These are phyloP conservation scores for Globisporangium viniferum DNA, from an alignment of 352 stramenopile species.

Conservation along the genomic window DNA sequence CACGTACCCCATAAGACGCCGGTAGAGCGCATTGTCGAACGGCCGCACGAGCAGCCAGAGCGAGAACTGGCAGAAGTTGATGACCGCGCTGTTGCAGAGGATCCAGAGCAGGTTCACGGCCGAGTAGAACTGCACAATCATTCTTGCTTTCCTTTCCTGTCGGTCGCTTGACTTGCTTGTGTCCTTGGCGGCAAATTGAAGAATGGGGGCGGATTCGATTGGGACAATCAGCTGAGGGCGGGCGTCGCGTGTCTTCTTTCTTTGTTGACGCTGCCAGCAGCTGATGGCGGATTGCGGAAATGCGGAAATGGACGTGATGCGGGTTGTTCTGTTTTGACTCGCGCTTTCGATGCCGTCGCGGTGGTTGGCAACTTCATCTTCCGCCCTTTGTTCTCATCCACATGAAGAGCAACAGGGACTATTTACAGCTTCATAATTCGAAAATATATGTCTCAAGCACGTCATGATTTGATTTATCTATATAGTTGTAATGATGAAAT, in stretches of 20 bases:
- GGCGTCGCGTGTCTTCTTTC: neutral
- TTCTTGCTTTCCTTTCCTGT: constrained; percentile 13
- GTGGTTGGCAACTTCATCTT: constrained; percentile 10
- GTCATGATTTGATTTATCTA: neutral
- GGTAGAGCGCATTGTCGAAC: constrained; percentile 81
- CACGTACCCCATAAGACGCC: constrained; percentile 63
- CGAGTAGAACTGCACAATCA: constrained; percentile 69
- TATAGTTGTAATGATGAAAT: too few relatives aligned
- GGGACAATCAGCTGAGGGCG: neutral
- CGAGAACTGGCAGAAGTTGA: constrained; percentile 78
- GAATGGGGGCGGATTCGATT: neutral
- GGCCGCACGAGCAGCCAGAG: constrained; percentile 83
- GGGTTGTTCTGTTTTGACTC: neutral
- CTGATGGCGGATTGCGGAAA: neutral
- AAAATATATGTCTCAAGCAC: neutral
- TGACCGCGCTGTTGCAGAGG: constrained; percentile 74
- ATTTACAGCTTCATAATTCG: neutral
- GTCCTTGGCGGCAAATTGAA: neutral
- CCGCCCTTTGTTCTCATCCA: constrained; percentile 4
- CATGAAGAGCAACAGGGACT: neutral
- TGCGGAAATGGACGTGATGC: neutral
- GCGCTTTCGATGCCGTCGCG: constrained; percentile 4
- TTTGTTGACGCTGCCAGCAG: neutral
- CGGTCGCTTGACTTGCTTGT: neutral
- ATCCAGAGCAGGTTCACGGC: constrained; percentile 82